Percentiles rank a stretch among this genome's conserved stretches.
Evolutionary conservation across 2,329 filamentous ascomycete species (phyloP).

Genomic region (Botrytis hyacinthi): DNA sequence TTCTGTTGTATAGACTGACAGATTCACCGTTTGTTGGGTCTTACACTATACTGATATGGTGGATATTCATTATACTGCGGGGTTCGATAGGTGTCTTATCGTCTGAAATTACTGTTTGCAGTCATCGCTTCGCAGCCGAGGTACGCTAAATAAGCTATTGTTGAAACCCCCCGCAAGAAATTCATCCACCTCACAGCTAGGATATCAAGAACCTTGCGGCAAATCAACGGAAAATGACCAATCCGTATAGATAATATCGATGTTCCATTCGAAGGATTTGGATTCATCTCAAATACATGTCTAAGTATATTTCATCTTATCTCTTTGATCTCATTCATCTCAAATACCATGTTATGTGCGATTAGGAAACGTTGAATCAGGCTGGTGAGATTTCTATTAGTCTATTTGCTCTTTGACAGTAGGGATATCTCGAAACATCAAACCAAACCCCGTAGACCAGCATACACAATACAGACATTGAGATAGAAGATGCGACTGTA

Average conservation of each 20-base stretch:
- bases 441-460: no score
- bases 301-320: conserved; percentile 10
- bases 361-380: background rate
- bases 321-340: background rate
- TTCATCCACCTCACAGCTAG: background rate
- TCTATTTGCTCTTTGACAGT: background rate
- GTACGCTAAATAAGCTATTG: background rate
- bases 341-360: background rate
- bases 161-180: background rate
- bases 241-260: background rate
- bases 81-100: background rate
- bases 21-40: background rate
- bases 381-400: conserved; percentile 4
- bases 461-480: background rate
- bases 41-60: background rate
- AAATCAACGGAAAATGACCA: background rate
- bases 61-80: background rate
- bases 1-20: background rate
- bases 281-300: background rate
- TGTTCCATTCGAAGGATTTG: background rate
- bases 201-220: background rate
- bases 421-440: background rate
- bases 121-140: conserved; percentile 8
- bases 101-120: background rate
- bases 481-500: background rate